Percentiles rank a stretch among this genome's conserved stretches.
Conservation (phyloP, 257 asterid genomes). For the Echites panduratus region DNA sequence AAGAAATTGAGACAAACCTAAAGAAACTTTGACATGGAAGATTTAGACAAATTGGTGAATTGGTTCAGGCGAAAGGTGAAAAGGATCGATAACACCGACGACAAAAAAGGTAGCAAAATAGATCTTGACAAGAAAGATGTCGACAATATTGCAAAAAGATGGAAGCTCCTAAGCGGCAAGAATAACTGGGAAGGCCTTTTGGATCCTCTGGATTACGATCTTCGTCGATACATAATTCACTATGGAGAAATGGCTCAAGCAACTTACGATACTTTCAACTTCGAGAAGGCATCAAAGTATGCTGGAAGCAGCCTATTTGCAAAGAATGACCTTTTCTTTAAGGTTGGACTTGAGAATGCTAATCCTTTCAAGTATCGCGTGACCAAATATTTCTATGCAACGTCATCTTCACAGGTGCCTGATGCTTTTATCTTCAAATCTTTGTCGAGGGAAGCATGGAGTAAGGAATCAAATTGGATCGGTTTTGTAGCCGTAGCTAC, state of each 20-base stretch:
- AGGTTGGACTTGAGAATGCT: constrained; percentile 42
- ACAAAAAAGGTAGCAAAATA: background rate
- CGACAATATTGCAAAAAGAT: constrained; percentile 45
- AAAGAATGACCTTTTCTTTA: constrained; percentile 38
- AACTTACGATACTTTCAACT: constrained; percentile 66
- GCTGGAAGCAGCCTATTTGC: constrained; percentile 66
- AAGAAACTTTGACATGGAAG: background rate
- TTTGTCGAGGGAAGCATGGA: constrained; percentile 69
- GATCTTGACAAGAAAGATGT: background rate
- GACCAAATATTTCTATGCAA: constrained; percentile 65
- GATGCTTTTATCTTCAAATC: constrained; percentile 63
- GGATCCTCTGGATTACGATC: constrained; percentile 66
- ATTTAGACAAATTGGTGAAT: constrained; percentile 1
- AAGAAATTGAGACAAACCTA: background rate
- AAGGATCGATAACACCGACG: background rate
- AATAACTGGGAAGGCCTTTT: constrained; percentile 57
- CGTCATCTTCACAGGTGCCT: constrained; percentile 50
- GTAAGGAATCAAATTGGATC: constrained; percentile 81
- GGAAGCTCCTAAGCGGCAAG: constrained; percentile 67
- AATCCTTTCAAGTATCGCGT: constrained; percentile 44
- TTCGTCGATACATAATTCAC: constrained; percentile 61
- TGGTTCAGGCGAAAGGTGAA: constrained; percentile 1
- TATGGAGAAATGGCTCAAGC: constrained; percentile 72
- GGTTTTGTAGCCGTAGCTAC: constrained; percentile 87
- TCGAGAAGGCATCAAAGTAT: constrained; percentile 49